Percentiles rank a stretch among this genome's conserved stretches.
These are phyloP conservation scores for Lactarius evosmus DNA, from an alignment of 768 basidiomycete species.

Conservation along the genomic window DNA sequence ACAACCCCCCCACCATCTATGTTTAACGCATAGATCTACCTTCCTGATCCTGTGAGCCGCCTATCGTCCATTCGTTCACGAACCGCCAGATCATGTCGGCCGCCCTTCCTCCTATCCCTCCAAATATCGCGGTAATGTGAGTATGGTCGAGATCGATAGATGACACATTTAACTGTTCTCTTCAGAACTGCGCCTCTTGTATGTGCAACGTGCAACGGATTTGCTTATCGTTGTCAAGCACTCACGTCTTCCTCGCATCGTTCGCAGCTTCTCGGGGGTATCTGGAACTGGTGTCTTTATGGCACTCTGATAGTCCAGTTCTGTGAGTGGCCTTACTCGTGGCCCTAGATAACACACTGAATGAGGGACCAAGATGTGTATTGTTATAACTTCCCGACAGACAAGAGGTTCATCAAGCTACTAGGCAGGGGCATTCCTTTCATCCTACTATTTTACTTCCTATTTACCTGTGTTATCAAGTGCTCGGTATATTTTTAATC, in stretches of 20 bases:
- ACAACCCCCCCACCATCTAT: not conserved
- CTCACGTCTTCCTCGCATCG: not conserved
- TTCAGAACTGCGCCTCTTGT: not conserved
- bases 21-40: not conserved
- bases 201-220: not conserved
- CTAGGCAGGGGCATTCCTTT: not conserved
- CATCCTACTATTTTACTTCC: not conserved
- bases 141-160: not conserved
- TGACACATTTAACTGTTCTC: no score
- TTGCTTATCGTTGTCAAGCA: not conserved
- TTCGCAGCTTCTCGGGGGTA: constrained; percentile 1
- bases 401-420: constrained; percentile 1
- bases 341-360: not conserved
- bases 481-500: constrained; percentile 29
- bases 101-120: not conserved
- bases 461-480: constrained; percentile 15
- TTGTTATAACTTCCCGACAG: constrained; percentile 9
- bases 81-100: not conserved
- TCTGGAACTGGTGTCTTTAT: constrained; percentile 32
- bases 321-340: constrained; percentile 27
- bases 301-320: constrained; percentile 33
- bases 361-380: constrained; percentile 13
- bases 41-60: not conserved
- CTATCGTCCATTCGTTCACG: not conserved
- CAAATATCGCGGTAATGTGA: not conserved